Conservation (phyloP, 2,329 filamentous ascomycete species). For the Arthrinium puccinioides region DNA sequence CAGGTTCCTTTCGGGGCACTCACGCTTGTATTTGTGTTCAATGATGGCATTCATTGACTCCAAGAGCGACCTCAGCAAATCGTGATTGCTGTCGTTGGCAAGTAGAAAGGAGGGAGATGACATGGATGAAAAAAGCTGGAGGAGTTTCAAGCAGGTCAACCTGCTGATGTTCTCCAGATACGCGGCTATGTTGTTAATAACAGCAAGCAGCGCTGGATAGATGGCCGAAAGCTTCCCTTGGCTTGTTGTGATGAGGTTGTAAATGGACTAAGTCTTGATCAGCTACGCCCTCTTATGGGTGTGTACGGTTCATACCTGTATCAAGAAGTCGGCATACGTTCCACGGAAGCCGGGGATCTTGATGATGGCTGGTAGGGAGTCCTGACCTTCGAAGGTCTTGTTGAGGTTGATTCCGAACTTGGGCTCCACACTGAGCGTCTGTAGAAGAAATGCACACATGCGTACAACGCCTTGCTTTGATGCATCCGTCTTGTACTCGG, state of each 20-base stretch:
- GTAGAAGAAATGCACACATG: constrained; percentile 95
- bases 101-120: constrained; percentile 87
- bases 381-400: constrained; percentile 80
- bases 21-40: constrained; percentile 78
- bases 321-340: constrained; percentile 87
- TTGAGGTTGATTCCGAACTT: constrained; percentile 89
- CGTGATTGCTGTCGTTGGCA: constrained; percentile 86
- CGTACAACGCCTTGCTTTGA: constrained; percentile 87
- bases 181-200: constrained; percentile 88
- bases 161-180: constrained; percentile 72
- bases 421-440: constrained; percentile 88
- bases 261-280: constrained; percentile 61
- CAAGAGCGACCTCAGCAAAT: constrained; percentile 70
- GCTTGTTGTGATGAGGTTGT: constrained; percentile 82
- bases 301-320: constrained; percentile 59
- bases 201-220: constrained; percentile 83
- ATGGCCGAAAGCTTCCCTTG: constrained; percentile 86
- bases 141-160: constrained; percentile 69
- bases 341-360: constrained; percentile 79
- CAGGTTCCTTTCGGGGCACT: constrained; percentile 19
- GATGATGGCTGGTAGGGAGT: constrained; percentile 76
- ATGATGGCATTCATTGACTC: constrained; percentile 86
- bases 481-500: constrained; percentile 79
- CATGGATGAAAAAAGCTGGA: constrained; percentile 88
- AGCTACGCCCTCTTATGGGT: constrained; percentile 7